These are phyloP conservation scores for Fomitopsis pinicola DNA, from an alignment of 1,284 basidiomycete genomes.

Conservation along the genomic window DNA sequence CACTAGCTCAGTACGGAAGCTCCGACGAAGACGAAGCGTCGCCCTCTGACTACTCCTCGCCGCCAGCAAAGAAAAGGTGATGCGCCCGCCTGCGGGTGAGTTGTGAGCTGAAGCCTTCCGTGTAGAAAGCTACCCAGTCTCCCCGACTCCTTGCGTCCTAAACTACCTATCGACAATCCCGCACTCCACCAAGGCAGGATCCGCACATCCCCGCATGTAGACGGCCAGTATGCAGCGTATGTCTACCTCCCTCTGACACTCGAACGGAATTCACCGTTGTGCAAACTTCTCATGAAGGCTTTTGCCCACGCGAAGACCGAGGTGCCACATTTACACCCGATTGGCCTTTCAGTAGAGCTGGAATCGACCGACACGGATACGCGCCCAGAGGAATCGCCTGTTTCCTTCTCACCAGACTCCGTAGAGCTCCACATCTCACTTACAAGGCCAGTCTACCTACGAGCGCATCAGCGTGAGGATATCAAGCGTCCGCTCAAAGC, in stretches of 20 bases:
- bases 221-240: conserved; percentile 76
- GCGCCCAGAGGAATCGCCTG: not conserved
- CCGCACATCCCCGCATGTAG: conserved; percentile 68
- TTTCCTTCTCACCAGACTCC: too few relatives aligned
- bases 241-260: conserved; percentile 64
- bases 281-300: conserved; percentile 44
- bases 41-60: not conserved
- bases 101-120: not conserved
- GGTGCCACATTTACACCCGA: conserved; percentile 45
- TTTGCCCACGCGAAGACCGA: conserved; percentile 38
- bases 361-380: not conserved
- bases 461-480: conserved; percentile 71
- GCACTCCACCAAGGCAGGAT: conserved; percentile 74
- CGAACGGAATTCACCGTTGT: conserved; percentile 36
- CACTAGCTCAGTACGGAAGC: conserved; percentile 12
- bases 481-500: conserved; percentile 54
- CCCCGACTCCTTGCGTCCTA: conserved; percentile 41
- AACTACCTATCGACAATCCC: conserved; percentile 58
- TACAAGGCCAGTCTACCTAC: conserved; percentile 70
- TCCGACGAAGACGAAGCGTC: conserved; percentile 9
- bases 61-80: conserved; percentile 1
- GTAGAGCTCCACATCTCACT: conserved; percentile 68
- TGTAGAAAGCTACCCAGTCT: conserved; percentile 53
- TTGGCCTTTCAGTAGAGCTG: conserved; percentile 26
- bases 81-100: not conserved